A percentile compares a stretch with the other conserved stretches of the same genome.
These are phyloP conservation scores for Fusarium nematophilum DNA, from an alignment of 2,329 filamentous ascomycete genomes.

Conservation along the genomic window DNA sequence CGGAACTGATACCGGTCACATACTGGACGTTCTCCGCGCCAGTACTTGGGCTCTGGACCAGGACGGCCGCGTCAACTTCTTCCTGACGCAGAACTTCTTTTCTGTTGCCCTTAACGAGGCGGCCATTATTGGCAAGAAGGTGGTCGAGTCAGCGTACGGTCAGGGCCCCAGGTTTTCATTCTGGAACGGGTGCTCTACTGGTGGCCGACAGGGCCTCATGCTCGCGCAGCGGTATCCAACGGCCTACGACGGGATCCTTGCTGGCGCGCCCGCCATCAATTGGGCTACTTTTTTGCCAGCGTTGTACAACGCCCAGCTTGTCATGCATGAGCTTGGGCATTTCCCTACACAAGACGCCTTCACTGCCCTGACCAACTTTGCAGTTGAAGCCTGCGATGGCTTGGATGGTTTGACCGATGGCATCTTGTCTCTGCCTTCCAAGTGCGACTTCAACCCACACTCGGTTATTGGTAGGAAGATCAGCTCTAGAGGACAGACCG, in stretches of 20 bases:
- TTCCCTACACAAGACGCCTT: conserved; percentile 11
- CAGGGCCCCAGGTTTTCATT: conserved; percentile 54
- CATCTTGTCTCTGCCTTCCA: conserved; percentile 56
- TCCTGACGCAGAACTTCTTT: background rate
- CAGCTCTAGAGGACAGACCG: background rate
- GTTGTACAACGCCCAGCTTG: conserved; percentile 28
- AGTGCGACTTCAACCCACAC: conserved; percentile 51
- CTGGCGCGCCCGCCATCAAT: conserved; percentile 55
- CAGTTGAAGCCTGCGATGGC: conserved; percentile 59
- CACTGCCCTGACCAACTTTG: conserved; percentile 52
- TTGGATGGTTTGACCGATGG: conserved; percentile 60
- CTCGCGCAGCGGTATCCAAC: conserved; percentile 62
- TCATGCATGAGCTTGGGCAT: conserved; percentile 23
- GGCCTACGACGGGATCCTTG: conserved; percentile 65
- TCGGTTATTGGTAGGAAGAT: background rate
- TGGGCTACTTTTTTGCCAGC: conserved; percentile 45
- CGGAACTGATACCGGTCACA: background rate
- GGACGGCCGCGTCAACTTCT: background rate
- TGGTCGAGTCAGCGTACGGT: conserved; percentile 56
- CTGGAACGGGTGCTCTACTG: conserved; percentile 63
- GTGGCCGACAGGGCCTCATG: conserved; percentile 65
- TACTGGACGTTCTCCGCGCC: background rate
- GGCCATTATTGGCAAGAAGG: conserved; percentile 50
- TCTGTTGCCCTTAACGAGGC: background rate
- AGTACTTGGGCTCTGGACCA: background rate